Base-by-base conservation (phyloP, 371 early-diverging fungal genomes). In the Actinomucor elegans region DNA sequence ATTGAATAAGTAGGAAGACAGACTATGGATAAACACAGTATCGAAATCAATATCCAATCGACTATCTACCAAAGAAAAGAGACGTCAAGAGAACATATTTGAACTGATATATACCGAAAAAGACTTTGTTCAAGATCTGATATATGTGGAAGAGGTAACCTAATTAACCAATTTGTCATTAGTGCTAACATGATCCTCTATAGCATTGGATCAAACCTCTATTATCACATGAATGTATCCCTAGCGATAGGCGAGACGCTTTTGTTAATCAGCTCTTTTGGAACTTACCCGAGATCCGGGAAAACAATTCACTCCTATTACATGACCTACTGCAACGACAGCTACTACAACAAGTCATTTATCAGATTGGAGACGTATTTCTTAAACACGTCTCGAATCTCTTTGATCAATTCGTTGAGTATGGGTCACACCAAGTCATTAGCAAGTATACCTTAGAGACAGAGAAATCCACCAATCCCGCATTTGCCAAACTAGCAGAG, bases 41-140 rank as follows among this genome's bases (percentile, higher is more conserved):
- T 82, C 91, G 5, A 78, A 79, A 55, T 80, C 82, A 11, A 66
- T 94, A 12, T 59, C 80, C 3, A 80, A 84, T 23, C 74, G 77
- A 0, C 72, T 91, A 1, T 82, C 86, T 7, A 67, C 78, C 12
- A 59, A 80, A 33, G 96, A 96, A 66, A 80, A 79, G 52, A 89
- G 85, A 57, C 83, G 96, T 0, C 96, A 96, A 62, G 94, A 96
- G 61, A 85, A 85, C 36, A 90, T 96, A 48, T 95, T 84, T 59
- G 96, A 96, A 70, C 55, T 94, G 38, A 87, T 96, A 29, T 81
- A 90, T 45, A 92, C 90, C 5, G 95, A 94, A 64, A 83, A 83
- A 56, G 92, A 94, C 64, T 96, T 88, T 75, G 91, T 94, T n/a
- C 79, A 81, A 28, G 96, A 96, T 55, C 26, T 77, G 31, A 27